Evolutionary conservation across 768 basidiomycete genomes (phyloP).

Genomic region (Panellus pusillus): DNA sequence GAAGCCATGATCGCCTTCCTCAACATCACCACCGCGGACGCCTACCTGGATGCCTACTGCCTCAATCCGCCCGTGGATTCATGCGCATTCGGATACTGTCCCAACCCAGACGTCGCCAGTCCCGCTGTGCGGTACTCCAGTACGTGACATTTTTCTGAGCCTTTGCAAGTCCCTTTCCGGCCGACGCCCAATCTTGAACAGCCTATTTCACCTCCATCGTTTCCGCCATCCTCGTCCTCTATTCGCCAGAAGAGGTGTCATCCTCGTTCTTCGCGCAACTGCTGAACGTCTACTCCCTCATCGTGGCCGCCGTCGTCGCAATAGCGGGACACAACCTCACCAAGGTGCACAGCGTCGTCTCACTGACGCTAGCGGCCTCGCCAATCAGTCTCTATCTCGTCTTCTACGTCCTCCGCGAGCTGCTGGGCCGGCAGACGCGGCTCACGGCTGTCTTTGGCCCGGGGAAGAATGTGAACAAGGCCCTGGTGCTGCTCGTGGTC

Average conservation of each 20-base stretch:
- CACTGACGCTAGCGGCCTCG: slow-evolving; percentile 9
- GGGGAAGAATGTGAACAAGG: slow-evolving; percentile 7
- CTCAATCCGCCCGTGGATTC: slow-evolving; percentile 9
- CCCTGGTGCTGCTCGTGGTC: not conserved
- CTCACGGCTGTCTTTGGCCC: slow-evolving; percentile 9
- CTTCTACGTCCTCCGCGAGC: slow-evolving; percentile 12
- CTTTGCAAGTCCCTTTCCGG: no score
- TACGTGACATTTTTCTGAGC: slow-evolving; percentile 1
- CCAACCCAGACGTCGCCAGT: slow-evolving; percentile 16
- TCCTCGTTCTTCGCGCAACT: slow-evolving; percentile 15
- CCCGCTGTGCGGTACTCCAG: slow-evolving; percentile 17
- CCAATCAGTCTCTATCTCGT: slow-evolving; percentile 17
- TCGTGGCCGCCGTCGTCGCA: slow-evolving; percentile 15
- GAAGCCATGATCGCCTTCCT: slow-evolving; percentile 8
- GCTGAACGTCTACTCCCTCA: slow-evolving; percentile 17
- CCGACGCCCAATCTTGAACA: not conserved
- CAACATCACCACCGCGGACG: slow-evolving; percentile 4
- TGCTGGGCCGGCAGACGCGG: slow-evolving; percentile 1
- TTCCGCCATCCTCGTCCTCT: slow-evolving; percentile 12
- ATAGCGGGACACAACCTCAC: slow-evolving; percentile 13
- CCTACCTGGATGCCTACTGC: slow-evolving; percentile 13
- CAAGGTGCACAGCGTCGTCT: slow-evolving; percentile 9
- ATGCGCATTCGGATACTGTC: slow-evolving; percentile 15
- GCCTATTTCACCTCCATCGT: slow-evolving; percentile 14
- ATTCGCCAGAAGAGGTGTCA: slow-evolving; percentile 12